Conservation (phyloP, 305 asterid species). For the Stenogyne calaminthoides region DNA sequence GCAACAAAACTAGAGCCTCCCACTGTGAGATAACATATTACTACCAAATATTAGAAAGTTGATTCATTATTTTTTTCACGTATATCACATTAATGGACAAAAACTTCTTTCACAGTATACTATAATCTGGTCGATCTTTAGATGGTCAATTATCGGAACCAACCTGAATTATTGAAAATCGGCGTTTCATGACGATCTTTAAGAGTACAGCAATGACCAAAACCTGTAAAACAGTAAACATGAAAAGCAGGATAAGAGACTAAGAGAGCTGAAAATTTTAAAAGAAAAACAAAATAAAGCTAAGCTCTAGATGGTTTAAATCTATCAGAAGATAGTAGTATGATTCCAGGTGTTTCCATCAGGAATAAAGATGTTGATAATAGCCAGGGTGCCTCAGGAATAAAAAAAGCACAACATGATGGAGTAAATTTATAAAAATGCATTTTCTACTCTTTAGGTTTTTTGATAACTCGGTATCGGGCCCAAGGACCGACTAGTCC, state of each 20-base stretch:
- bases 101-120: constrained; percentile 13
- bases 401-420: not conserved
- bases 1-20: constrained; percentile 97
- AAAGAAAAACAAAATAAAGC: constrained; percentile 7
- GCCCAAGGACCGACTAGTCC: no score
- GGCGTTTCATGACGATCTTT: constrained; percentile 85
- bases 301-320: constrained; percentile 11
- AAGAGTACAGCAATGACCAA: constrained; percentile 91
- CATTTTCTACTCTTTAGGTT: not conserved
- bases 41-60: constrained; percentile 24
- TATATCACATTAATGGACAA: constrained; percentile 12
- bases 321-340: not conserved
- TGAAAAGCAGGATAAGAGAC: constrained; percentile 13
- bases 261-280: not conserved
- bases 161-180: constrained; percentile 95
- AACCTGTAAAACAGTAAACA: constrained; percentile 56
- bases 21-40: constrained; percentile 53
- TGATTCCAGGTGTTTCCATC: constrained; percentile 24
- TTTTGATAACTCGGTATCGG: not conserved
- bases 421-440: not conserved
- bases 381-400: not conserved
- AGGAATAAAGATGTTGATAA: constrained; percentile 15
- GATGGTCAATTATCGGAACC: constrained; percentile 38
- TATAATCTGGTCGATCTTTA: not conserved
- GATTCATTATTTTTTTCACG: constrained; percentile 19